Evolutionary conservation across 2,329 filamentous ascomycete genomes (phyloP).

Genomic region (Sporothrix curviconia): DNA sequence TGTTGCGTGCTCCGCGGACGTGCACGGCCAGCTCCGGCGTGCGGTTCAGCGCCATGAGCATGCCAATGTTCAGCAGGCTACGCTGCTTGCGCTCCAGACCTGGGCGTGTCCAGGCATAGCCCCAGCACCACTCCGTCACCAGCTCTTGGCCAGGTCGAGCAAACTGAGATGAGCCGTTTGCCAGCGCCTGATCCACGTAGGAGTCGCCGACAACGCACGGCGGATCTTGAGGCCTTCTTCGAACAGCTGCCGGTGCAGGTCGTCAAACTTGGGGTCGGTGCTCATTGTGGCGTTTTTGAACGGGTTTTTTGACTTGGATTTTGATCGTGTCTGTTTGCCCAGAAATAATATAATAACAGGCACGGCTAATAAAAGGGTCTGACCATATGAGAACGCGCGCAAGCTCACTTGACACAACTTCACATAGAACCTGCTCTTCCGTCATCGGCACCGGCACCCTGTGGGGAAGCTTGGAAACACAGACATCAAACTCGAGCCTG

Average conservation of each 20-base stretch:
- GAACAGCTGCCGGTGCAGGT: constrained; percentile 48
- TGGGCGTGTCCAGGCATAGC: constrained; percentile 55
- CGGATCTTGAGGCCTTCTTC: constrained; percentile 55
- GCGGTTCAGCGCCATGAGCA: constrained; percentile 52
- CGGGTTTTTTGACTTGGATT: not conserved
- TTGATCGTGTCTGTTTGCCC: not conserved
- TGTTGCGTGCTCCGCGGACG: constrained; percentile 56
- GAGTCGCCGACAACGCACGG: constrained; percentile 52
- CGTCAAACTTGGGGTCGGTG: constrained; percentile 24
- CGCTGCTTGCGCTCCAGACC: constrained; percentile 56
- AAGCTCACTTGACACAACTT: too few relatives aligned
- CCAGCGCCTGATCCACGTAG: constrained; percentile 52
- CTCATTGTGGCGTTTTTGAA: constrained; percentile 14
- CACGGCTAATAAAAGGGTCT: too few relatives aligned
- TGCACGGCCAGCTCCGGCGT: constrained; percentile 54
- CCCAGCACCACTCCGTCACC: constrained; percentile 60
- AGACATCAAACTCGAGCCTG: too few relatives aligned
- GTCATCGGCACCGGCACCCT: too few relatives aligned
- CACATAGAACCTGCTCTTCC: too few relatives aligned
- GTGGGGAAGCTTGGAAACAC: too few relatives aligned
- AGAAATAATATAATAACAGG: too few relatives aligned
- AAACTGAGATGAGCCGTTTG: constrained; percentile 53
- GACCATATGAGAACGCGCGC: too few relatives aligned
- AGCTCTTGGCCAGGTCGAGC: constrained; percentile 54
- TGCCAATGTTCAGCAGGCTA: constrained; percentile 57